These are phyloP conservation scores for Arabis hirsuta DNA, from an alignment of 345 rosid genomes.

Conservation along the genomic window DNA sequence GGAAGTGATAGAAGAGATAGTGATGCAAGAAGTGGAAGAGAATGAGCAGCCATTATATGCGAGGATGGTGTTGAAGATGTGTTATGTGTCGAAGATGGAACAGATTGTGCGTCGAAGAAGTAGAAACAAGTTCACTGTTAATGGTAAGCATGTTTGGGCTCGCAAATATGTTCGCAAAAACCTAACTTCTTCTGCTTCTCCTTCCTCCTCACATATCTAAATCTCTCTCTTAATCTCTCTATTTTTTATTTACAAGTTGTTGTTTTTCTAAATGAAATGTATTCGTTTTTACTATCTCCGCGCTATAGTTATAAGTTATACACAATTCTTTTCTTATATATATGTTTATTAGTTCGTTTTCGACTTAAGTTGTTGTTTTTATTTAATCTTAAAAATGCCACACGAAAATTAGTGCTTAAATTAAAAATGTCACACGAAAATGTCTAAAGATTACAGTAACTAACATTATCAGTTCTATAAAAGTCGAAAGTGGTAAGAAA, in stretches of 20 bases:
- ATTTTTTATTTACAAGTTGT: not conserved
- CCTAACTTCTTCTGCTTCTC: not conserved
- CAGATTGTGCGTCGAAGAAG: constrained; percentile 40
- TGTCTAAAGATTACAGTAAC: no score
- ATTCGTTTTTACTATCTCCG: no score
- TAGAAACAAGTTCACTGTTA: constrained; percentile 61
- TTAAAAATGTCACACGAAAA: no score
- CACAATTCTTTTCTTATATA: no score
- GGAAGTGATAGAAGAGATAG: constrained; percentile 50
- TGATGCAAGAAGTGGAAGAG: constrained; percentile 53
- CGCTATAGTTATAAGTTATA: no score
- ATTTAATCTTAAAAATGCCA: no score
- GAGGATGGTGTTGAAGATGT: constrained; percentile 47
- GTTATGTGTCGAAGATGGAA: constrained; percentile 9
- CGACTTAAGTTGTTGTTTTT: no score
- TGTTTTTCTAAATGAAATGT: no score
- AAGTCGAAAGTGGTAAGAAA: no score
- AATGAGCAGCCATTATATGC: constrained; percentile 59
- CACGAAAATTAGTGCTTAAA: no score
- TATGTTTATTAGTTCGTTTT: no score
- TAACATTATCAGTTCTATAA: no score
- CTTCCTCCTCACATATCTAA: constrained; percentile 9
- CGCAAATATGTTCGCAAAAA: constrained; percentile 50
- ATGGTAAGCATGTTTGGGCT: constrained; percentile 83
- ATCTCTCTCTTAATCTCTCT: not conserved